Evolutionary conservation across 306 rosid genomes (phyloP), one percentile per base, ranked within the genome.

Genomic region (Quercus glauca): DNA sequence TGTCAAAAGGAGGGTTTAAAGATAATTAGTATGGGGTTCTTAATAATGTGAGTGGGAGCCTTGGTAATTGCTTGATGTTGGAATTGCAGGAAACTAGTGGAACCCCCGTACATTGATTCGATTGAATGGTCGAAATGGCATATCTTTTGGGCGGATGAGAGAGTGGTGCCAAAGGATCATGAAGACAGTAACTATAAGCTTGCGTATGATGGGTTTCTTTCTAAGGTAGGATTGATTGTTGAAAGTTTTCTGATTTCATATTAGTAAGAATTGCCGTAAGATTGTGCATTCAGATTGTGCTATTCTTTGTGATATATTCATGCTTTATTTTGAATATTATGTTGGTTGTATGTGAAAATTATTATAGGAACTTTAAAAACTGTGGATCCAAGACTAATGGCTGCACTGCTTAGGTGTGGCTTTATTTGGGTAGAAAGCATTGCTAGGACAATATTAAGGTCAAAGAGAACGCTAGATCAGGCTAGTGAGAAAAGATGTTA

Each of bases 111-210:
- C 51, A 53, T 80, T 70, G 83, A 88, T 79, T 71, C 86, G 4
- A 82, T 94, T 74, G 87, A 89, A 0, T 94, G 97, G 98, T 87
- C 87, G 3, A 92, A 83, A 75, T 94, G 98, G 98, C 97, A 89
- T 72, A 82, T 94, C 69, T 92, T 94, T 55, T 92, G 91, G 97
- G 96, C 82, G 63, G 97, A 94, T 53, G 97, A 94, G 85, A 92
- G 87, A 83, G 97, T 92, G 45, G 97, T 94, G 81, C 91, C 93
- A 6, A 94, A 87, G 83, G 91, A 85, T 80, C 91, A 90, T 15
- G 87, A 68, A 49, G 98, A 94, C 74, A 94, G 98, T 86, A 94
- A 94, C 84, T 94, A 94, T 80, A 94, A 94, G 73, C 91, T 85
- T 73, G 93, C 97, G 65, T 75, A 76, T 75, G 98, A 92, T 80